A percentile compares a stretch with the other conserved stretches of the same genome.
Evolutionary conservation across 2,329 filamentous ascomycete species (phyloP).

Genomic region (Thielaviopsis musarum): DNA sequence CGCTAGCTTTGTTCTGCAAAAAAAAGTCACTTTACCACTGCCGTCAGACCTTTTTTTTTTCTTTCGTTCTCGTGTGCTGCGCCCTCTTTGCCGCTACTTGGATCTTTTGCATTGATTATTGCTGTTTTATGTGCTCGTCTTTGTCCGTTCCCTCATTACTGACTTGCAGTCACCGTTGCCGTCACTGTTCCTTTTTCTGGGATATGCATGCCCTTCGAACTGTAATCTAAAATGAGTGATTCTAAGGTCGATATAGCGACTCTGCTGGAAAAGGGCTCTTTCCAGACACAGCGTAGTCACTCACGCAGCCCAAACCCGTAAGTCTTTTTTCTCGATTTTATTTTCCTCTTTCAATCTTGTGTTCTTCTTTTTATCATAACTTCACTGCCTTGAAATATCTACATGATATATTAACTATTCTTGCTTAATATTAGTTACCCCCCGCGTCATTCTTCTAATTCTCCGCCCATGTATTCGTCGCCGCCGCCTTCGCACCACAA

Average conservation of each 20-base stretch:
- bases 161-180: neutral
- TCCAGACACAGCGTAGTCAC: constrained; percentile 5
- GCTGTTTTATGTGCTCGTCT: neutral
- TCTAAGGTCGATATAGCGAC: constrained; percentile 9
- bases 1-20: neutral
- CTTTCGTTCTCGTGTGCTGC: neutral
- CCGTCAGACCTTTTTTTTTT: neutral
- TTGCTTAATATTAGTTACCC: neutral
- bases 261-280: constrained; percentile 8
- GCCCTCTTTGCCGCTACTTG: neutral
- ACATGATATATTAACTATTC: neutral
- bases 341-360: neutral
- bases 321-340: neutral
- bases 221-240: constrained; percentile 2
- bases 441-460: constrained; percentile 4
- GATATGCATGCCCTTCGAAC: neutral
- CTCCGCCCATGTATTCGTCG: constrained; percentile 10
- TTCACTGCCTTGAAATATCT: neutral
- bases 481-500: constrained; percentile 4
- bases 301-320: constrained; percentile 10
- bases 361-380: neutral
- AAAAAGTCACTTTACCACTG: neutral
- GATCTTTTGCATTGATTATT: neutral
- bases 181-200: neutral
- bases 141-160: neutral